Evolutionary conservation across 78 protist genomes (phyloP), one percentile per base, ranked within the genome.

Genomic region (Emiliania huxleyi): DNA sequence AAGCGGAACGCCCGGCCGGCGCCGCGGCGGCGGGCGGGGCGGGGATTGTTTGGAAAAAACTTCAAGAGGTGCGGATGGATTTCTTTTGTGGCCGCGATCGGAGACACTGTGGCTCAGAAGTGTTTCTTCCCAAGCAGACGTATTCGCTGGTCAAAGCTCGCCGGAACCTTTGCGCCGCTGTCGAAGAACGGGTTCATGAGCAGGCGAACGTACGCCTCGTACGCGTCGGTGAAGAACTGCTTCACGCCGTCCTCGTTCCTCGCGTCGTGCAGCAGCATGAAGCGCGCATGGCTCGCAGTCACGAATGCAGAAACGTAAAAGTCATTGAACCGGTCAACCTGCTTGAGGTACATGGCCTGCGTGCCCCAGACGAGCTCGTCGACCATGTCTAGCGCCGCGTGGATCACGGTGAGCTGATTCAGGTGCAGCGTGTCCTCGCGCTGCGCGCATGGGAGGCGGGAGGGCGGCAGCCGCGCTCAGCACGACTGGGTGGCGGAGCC

Each of bases 301-400:
- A 96, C 95, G 84, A 42, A 93, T 1, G 96, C 97, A 0, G 95
- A 95, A 6, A 95, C 91, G 81, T 48, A n/a, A 48, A 15, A 79
- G 29, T 96, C 97, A 88, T 94, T 94, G 85, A 93, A 96, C 75
- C 87, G 55, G 69, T 96, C 96, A 11, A 96, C 95, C 0, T 0
- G 25, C 71, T 94, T 93, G 38, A 95, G 83, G 38, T 93, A 69
- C 96, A 95, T 93, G 33, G 3, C 0, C 33, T 48, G 11, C 6
- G 94, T 92, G n/a, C 93, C 89, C 97, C 97, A 95, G 45, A 92
- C 35, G n/a, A n/a, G 22, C 73, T 96, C 96, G 33, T 96, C 97
- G 33, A 94, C 90, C 4, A 92, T 81, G 85, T 96, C 97, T 25
- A 96, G 69, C 49, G 96, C 97, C 0, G 97, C 93, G 44, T 94